These are phyloP conservation scores for Botryotinia narcissicola DNA, from an alignment of 2,329 filamentous ascomycete genomes.

Conservation along the genomic window DNA sequence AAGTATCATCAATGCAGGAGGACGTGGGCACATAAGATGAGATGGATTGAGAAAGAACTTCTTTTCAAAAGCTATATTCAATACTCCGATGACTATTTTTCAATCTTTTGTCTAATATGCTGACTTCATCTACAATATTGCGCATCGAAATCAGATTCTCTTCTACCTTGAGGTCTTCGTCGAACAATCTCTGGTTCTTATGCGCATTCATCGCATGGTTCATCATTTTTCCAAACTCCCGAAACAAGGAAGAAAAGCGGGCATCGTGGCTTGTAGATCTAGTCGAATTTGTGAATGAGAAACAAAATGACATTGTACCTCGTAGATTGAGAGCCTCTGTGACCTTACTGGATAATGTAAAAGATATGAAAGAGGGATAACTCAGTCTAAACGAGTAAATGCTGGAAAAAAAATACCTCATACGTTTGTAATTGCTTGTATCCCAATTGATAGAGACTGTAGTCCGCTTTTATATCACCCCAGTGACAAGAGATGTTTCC, in stretches of 20 bases:
- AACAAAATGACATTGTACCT: background rate
- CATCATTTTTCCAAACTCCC: background rate
- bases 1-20: background rate
- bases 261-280: background rate
- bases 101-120: background rate
- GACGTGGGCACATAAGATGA: background rate
- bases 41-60: background rate
- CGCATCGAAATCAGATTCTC: background rate
- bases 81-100: background rate
- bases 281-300: background rate
- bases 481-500: background rate
- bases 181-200: accelerated
- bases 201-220: background rate
- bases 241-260: background rate
- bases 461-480: background rate
- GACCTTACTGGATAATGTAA: background rate
- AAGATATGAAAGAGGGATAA: accelerated
- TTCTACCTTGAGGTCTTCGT: background rate
- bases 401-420: background rate
- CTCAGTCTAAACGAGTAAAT: background rate
- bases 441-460: background rate
- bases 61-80: background rate
- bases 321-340: background rate
- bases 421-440: no score
- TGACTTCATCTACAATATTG: background rate